Percentiles rank a stretch among this genome's conserved stretches.
These are phyloP conservation scores for Pleurotus tuber-regium DNA, from an alignment of 768 basidiomycete genomes.

Conservation along the genomic window DNA sequence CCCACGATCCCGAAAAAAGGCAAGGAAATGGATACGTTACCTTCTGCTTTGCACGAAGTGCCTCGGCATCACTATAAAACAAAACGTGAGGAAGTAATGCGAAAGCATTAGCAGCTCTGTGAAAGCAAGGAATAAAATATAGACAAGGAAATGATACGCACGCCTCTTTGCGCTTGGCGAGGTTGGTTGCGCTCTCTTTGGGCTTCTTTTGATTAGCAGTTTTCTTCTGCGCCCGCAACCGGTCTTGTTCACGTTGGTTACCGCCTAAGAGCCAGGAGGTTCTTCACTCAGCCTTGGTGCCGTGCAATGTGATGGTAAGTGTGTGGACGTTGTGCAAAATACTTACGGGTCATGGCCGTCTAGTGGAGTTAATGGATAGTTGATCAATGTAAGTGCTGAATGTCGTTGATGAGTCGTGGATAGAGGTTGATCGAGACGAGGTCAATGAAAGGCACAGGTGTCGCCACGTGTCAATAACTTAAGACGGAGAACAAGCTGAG, in stretches of 20 bases:
- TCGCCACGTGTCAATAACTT: not conserved
- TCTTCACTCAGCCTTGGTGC: conserved; percentile 20
- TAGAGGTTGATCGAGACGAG: not conserved
- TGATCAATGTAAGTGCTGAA: not conserved
- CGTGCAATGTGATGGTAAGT: conserved; percentile 12
- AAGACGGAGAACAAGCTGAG: not conserved
- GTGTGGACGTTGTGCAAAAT: conserved; percentile 10
- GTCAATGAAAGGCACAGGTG: not conserved
- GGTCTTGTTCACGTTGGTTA: conserved; percentile 79
- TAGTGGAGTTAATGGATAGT: not conserved
- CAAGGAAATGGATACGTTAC: conserved; percentile 35
- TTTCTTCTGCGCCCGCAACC: conserved; percentile 74
- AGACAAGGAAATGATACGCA: conserved; percentile 37
- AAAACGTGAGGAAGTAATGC: conserved; percentile 20
- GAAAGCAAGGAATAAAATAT: conserved; percentile 7
- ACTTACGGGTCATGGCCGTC: conserved; percentile 53
- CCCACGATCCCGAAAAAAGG: not conserved
- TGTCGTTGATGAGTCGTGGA: not conserved
- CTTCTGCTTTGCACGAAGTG: conserved; percentile 77
- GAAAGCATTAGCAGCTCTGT: conserved; percentile 9
- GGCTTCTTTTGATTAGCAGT: conserved; percentile 47
- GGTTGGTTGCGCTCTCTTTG: conserved; percentile 62
- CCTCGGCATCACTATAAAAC: conserved; percentile 65
- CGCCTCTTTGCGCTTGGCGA: conserved; percentile 76
- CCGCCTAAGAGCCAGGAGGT: conserved; percentile 51